Percentiles rank a stretch among this genome's conserved stretches.
Conservation (phyloP, 2,329 filamentous ascomycete species). For the Colletotrichum limetticola region DNA sequence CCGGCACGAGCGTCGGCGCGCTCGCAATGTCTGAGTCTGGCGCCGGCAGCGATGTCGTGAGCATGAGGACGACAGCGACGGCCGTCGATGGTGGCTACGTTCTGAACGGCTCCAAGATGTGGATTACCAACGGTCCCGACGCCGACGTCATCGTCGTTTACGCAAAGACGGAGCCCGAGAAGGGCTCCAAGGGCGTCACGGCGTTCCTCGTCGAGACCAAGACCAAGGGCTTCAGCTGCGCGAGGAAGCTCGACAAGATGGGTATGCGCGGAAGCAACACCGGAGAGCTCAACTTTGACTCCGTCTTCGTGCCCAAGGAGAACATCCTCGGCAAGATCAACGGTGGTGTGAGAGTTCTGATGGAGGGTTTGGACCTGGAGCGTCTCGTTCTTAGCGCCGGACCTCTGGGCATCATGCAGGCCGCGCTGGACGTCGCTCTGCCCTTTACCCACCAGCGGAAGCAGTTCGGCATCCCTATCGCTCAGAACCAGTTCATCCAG, state of each 20-base stretch:
- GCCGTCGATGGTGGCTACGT: constrained; percentile 86
- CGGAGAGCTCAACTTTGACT: constrained; percentile 90
- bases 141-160: constrained; percentile 96
- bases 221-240: constrained; percentile 82
- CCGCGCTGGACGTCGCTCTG: constrained; percentile 83
- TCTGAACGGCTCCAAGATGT: constrained; percentile 96
- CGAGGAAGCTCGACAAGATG: constrained; percentile 95
- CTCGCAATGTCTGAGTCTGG: constrained; percentile 96
- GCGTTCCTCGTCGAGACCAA: constrained; percentile 86
- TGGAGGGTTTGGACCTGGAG: constrained; percentile 96
- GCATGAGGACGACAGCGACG: constrained; percentile 89
- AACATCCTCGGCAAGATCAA: constrained; percentile 85
- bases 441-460: constrained; percentile 90
- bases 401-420: constrained; percentile 94
- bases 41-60: constrained; percentile 92
- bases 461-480: constrained; percentile 89
- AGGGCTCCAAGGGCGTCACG: constrained; percentile 89
- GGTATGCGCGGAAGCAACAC: constrained; percentile 98
- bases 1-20: constrained; percentile 84
- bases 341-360: constrained; percentile 87
- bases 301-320: constrained; percentile 86
- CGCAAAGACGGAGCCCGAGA: constrained; percentile 87
- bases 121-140: constrained; percentile 98
- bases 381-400: constrained; percentile 91
- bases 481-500: constrained; percentile 92